These are phyloP conservation scores for Tubosaeta sp. DNA, from an alignment of 768 basidiomycete species.

Conservation along the genomic window DNA sequence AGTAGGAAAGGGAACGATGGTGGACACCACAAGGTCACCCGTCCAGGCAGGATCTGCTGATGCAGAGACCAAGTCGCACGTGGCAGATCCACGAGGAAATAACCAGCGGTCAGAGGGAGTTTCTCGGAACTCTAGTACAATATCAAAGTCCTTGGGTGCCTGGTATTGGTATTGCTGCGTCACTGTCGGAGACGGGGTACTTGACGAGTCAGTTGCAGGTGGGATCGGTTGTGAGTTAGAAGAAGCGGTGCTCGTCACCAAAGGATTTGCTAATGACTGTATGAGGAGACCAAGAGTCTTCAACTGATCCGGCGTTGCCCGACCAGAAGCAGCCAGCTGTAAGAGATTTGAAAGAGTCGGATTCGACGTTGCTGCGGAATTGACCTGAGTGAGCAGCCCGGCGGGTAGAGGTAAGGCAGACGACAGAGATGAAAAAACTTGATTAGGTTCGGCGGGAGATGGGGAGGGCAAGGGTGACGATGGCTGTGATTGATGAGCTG, in stretches of 20 bases:
- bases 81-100: slow-evolving; percentile 56
- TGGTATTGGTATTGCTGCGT: slow-evolving; percentile 23
- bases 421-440: slow-evolving; percentile 43
- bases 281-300: slow-evolving; percentile 71
- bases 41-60: slow-evolving; percentile 12
- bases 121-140: slow-evolving; percentile 71
- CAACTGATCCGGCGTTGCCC: slow-evolving; percentile 59
- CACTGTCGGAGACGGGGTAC: slow-evolving; percentile 12
- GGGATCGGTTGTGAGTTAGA: slow-evolving; percentile 6
- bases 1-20: slow-evolving; percentile 43
- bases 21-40: slow-evolving; percentile 38
- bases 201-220: slow-evolving; percentile 7
- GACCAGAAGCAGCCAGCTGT: slow-evolving; percentile 58
- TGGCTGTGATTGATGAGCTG: slow-evolving; percentile 23
- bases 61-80: slow-evolving; percentile 40
- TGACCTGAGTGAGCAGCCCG: slow-evolving; percentile 58
- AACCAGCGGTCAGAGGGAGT: slow-evolving; percentile 59
- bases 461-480: slow-evolving; percentile 16
- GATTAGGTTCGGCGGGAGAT: slow-evolving; percentile 30
- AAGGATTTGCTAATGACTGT: slow-evolving; percentile 50
- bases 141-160: slow-evolving; percentile 56
- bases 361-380: slow-evolving; percentile 59
- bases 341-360: slow-evolving; percentile 66
- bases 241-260: slow-evolving; percentile 2
- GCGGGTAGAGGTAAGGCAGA: slow-evolving; percentile 51